Evolutionary conservation across 2,329 filamentous ascomycete genomes (phyloP), one percentile per base, ranked within the genome.

Genomic region (Colletotrichum filicis): DNA sequence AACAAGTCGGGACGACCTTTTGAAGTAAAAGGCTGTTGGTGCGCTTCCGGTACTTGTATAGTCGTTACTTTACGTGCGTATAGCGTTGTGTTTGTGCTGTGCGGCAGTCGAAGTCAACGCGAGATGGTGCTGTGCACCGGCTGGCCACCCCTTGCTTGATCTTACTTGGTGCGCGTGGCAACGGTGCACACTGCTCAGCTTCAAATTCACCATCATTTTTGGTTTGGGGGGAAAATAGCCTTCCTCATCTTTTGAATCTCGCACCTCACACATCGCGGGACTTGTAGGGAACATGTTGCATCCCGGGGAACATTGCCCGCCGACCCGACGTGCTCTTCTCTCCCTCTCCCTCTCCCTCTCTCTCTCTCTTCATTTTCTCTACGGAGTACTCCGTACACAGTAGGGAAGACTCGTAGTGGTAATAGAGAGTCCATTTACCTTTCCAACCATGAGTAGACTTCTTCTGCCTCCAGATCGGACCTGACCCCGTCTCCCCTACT

Each of bases 221-320:
- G 14, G 14, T 16, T 16, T 19, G n/a, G 30, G 56, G 46, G 60
- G 22, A 19, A 32, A 57, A 52, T 66, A 73, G 56, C 61, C 16
- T 60, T 70, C 56, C 46, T 16, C 16, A 16, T 42, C 14, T 42
- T 42, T 42, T 28, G 46, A 60, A 65, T 52, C 28, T 66, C 37
- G 55, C 49, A 73, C 55, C 58, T 49, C 66, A 22, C 24, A 26
- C 32, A n/a, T 16, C 26, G 24, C 24, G 26, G 6, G n/a, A 32
- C 16, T 52, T 32, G 26, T 26, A 32, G n/a, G 42, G 60, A 49
- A 65, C 55, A 46, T 57, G 70, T 56, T 26, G 42, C 60, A 69
- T 56, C 42, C 59, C 53, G 66, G 64, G 63, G 42, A 69, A 64
- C 66, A 59, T 69, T 69, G 66, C 64, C 53, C 46, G 55, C 55